Base-by-base conservation (phyloP, 202 grass and related monocot species). In the Carex arenaria region DNA sequence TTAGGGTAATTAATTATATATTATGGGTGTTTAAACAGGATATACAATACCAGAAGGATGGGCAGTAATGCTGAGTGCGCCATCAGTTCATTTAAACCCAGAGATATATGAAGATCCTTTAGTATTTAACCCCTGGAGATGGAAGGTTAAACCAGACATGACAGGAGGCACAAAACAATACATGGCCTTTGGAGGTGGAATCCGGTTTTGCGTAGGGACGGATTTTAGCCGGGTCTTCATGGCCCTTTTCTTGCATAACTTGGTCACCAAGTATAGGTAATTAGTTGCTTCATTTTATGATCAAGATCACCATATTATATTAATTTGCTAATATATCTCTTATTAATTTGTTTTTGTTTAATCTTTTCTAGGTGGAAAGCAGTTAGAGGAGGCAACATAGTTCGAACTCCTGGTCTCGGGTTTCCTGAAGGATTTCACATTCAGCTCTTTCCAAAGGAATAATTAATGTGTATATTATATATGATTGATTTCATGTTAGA, bases 1-100 rank as follows among this genome's bases (percentile, higher is more conserved):
- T 45, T 45, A 45, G 1, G 6, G 2, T 59, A 59, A 60, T 62
- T 31, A 36, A 36, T 36, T 1, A 36, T 36, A 45, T 45, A 47
- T 47, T 47, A 47, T 47, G 43, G 43, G 8, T 47, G 43, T 47
- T 78, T 57, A 17, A 60, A 78, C 85, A 95, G 93, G 88, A 28
- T 90, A 89, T 73, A 95, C 93, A 51, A 95, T 95, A 72, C 93
- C 93, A 51, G 83, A 86, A 85, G 93, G 93, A 61, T 95, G 93
- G 93, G 86, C 75, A 74, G 87, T 95, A 1, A 95, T 95, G 93
- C 83, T 91, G 19, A 92, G 93, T 30, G 84, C 88, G 76, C 93
- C 93, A 56, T 84, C 93, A 40, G 93, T 95, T 80, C 93, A 95
- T 63, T 40, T 95, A 32, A 90, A 92, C 77, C 70, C 88, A 1